Conservation (phyloP, 1,284 basidiomycete genomes). For the Malassezia caprae region DNA sequence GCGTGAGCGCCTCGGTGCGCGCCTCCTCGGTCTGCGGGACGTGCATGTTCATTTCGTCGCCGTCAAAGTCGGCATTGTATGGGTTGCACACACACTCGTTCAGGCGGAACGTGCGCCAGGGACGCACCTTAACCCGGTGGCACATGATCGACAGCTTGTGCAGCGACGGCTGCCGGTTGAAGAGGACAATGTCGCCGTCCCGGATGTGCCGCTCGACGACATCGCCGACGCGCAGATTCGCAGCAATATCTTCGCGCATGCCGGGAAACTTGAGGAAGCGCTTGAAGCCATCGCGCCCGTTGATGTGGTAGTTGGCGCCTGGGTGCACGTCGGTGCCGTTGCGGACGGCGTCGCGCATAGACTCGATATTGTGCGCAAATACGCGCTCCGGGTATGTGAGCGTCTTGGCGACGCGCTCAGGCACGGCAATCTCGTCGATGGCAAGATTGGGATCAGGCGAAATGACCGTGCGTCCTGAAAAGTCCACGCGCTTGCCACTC, state of each 20-base stretch:
- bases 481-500: slow-evolving; percentile 97
- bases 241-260: slow-evolving; percentile 53
- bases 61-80: slow-evolving; percentile 99
- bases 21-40: slow-evolving; percentile 99
- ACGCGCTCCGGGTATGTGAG: slow-evolving; percentile 94
- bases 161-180: slow-evolving; percentile 96
- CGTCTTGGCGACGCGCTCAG: slow-evolving; percentile 88
- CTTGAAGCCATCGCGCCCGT: slow-evolving; percentile 68
- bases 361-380: slow-evolving; percentile 78
- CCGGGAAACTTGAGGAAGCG: slow-evolving; percentile 50
- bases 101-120: slow-evolving; percentile 91
- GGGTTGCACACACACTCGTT: slow-evolving; percentile 99
- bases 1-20: slow-evolving; percentile 86
- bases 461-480: slow-evolving; percentile 95
- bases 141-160: slow-evolving; percentile 80
- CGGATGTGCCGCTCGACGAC: slow-evolving; percentile 86
- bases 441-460: slow-evolving; percentile 95
- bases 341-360: slow-evolving; percentile 65
- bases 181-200: slow-evolving; percentile 93
- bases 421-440: slow-evolving; percentile 77
- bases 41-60: slow-evolving; percentile 98
- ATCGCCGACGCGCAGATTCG: slow-evolving; percentile 70
- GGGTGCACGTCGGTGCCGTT: slow-evolving; percentile 89
- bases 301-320: slow-evolving; percentile 74
- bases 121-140: slow-evolving; percentile 86